phyloP scores from a whole-genome alignment of 441 rosid species.

The Jatropha multifida region DNA sequence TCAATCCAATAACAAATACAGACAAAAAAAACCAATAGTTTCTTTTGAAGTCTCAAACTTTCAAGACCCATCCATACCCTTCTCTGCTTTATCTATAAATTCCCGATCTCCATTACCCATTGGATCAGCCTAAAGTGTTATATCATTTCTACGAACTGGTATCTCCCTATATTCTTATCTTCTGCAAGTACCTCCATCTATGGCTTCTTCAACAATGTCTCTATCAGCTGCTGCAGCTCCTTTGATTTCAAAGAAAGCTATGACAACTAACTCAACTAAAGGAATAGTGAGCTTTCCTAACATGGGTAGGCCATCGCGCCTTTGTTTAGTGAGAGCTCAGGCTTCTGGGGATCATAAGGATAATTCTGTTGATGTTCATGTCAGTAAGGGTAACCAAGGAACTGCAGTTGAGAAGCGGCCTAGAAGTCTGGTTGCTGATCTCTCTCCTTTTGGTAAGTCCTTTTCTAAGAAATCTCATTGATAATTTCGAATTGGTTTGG shows the following conservation, averaged over 20 bases:
- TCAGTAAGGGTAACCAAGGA: constrained; percentile 31
- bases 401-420: constrained; percentile 46
- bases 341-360: constrained; percentile 42
- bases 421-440: constrained; percentile 34
- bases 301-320: constrained; percentile 13
- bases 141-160: no score
- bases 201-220: constrained; percentile 50
- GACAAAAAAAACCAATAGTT: background rate
- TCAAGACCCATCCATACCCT: constrained; percentile 40
- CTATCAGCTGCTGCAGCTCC: constrained; percentile 32
- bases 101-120: background rate
- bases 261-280: background rate
- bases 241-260: constrained; percentile 21
- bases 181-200: background rate
- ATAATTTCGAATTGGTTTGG: no score
- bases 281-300: constrained; percentile 30
- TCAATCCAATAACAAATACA: background rate
- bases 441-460: constrained; percentile 70
- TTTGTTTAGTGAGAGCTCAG: constrained; percentile 38
- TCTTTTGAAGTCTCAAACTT: constrained; percentile 18
- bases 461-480: no score
- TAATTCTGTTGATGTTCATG: constrained; percentile 54
- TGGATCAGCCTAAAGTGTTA: background rate
- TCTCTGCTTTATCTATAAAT: background rate
- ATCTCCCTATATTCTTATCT: background rate